Evolutionary conservation across 768 basidiomycete genomes (phyloP).

Genomic region (Exidia glandulosa): DNA sequence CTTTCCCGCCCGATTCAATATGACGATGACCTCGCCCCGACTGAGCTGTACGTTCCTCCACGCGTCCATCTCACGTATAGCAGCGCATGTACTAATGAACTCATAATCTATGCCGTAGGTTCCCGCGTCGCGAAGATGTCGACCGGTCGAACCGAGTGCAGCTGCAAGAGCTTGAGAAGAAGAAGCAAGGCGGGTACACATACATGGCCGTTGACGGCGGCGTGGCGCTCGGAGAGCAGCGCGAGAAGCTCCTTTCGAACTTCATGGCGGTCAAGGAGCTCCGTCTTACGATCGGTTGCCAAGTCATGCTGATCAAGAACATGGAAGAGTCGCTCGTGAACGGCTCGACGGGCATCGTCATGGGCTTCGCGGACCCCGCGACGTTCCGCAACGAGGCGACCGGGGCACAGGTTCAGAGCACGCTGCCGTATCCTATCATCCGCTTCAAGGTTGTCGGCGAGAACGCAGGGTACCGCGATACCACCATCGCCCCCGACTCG

Average conservation of each 20-base stretch:
- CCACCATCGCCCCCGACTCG: conserved; percentile 54
- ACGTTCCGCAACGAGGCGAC: conserved; percentile 39
- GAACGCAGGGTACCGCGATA: conserved; percentile 27
- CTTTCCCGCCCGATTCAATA: conserved; percentile 12
- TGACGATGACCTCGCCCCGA: conserved; percentile 64
- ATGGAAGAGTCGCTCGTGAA: neutral
- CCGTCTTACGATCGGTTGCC: conserved; percentile 21
- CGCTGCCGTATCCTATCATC: conserved; percentile 51
- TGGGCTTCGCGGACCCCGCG: conserved; percentile 40
- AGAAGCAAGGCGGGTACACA: conserved; percentile 10
- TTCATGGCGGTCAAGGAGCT: conserved; percentile 20
- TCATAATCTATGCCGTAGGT: neutral
- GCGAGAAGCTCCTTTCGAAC: conserved; percentile 19
- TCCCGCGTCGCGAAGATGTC: conserved; percentile 23
- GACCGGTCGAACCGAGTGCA: conserved; percentile 21
- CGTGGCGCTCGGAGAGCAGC: conserved; percentile 11
- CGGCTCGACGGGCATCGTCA: conserved; percentile 77
- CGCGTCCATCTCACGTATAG: neutral
- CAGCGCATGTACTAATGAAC: neutral
- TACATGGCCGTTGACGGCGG: conserved; percentile 19
- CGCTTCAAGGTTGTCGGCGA: conserved; percentile 42
- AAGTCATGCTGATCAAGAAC: conserved; percentile 31
- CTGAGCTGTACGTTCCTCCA: conserved; percentile 60
- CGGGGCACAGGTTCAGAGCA: conserved; percentile 6
- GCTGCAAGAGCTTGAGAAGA: conserved; percentile 25